Base-by-base conservation (phyloP, 2,329 filamentous ascomycete species). In the Diplocarpon rosae region DNA sequence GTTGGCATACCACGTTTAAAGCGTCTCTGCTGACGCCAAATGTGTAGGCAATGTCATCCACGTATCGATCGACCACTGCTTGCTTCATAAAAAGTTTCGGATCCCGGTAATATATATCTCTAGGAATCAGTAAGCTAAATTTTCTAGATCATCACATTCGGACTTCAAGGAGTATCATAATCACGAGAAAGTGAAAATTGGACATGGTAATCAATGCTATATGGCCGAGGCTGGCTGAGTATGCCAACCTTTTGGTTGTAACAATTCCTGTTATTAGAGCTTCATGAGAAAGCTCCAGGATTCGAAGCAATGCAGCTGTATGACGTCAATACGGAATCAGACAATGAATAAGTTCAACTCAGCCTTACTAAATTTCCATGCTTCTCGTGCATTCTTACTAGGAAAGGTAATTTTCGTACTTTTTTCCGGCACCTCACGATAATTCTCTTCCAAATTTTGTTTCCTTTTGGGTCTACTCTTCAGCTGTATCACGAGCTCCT, bases 71-170 rank as follows among this genome's bases (percentile, higher is more conserved):
- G 0, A 92, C 83, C 12, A 76, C 69, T 13, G 63, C 59, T 59
- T 92, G 86, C 39, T 69, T 78, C 15, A 71, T 69, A 56, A 92
- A 93, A 0, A 93, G 66, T 9, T 78, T 72, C 4, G 80, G 76
- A 52, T 88, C 73, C 54, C 85, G 78, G 59, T 93, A 93, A 61
- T 81, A 93, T 3, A 93, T 78, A 56, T 85, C 84, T 49, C 85
- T 43, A 17, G 14, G 33, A 14, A 5, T 35, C 9, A 2, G n/a
- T 15, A 5, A 35, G 33, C 33, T n/a, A 5, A n/a, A 13, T 24
- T 24, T 4, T 7, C 20, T 24, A 24, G 20, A 7, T 7, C 20
- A 24, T 24, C 20, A 24, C 7, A 7, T 24, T 24, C 20, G 20
- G 20, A 7, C 20, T 24, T 24, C 7, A 24, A 24, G 3, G 20